Base-by-base conservation (phyloP, 2,329 filamentous ascomycete genomes). In the Paraphaeosphaeria sporulosa region DNA sequence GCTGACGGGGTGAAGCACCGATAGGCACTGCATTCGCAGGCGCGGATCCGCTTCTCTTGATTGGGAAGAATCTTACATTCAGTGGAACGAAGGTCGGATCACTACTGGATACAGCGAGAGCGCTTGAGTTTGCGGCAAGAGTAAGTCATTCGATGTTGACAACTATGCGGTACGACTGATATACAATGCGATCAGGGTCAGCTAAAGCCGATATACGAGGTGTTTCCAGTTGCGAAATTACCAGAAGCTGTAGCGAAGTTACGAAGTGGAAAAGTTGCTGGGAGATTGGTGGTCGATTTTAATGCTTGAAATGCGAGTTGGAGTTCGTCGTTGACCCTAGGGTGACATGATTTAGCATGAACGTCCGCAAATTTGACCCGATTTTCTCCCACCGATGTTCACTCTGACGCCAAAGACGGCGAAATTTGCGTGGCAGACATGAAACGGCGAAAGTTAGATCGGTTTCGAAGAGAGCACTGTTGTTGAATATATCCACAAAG, bases 271-370 rank as follows among this genome's bases (percentile, higher is more conserved):
- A 74, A 85, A n/a, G n/a, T n/a, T n/a, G n/a, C n/a, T n/a, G n/a
- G n/a, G 57, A 77, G 83, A 6, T 76, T 83, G 50, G 83, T 85
- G 15, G 78, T 85, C 32, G 80, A 84, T n/a, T 61, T 85, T 85
- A 82, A 85, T 48, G 51, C 61, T 5, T 43, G 19, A 49, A 8
- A 9, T 17, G 12, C 36, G 4, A 30, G 27, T 30, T 30, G 27
- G n/a, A n/a, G n/a, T n/a, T n/a, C n/a, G n/a, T n/a, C n/a, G n/a
- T n/a, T n/a, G n/a, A n/a, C n/a, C n/a, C n/a, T n/a, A n/a, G n/a
- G n/a, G n/a, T n/a, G n/a, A n/a, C n/a, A n/a, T n/a, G n/a, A n/a
- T n/a, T n/a, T n/a, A n/a, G n/a, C n/a, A n/a, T n/a, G n/a, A n/a
- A n/a, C n/a, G n/a, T n/a, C n/a, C n/a, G n/a, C n/a, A n/a, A n/a